Base-by-base conservation (phyloP, 1,139 yeast species). In the Taiozyma sp. region DNA sequence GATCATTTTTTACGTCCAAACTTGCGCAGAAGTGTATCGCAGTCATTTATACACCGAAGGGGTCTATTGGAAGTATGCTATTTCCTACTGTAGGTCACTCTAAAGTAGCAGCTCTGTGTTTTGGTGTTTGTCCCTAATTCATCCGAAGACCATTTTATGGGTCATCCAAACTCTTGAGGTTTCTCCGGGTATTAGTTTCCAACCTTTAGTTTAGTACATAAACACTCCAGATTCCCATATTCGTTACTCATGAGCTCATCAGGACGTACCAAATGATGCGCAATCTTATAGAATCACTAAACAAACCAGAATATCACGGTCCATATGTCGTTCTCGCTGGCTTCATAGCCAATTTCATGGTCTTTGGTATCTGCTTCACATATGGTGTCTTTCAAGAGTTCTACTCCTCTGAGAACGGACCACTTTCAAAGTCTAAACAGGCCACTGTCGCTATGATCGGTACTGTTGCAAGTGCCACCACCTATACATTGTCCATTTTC, bases 381-480 rank as follows among this genome's bases (percentile, higher is more conserved):
- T 70, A 66, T 53, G 74, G 74, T 52, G 69, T 70, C 8, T 69
- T 66, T 47, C 73, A 70, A 50, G 73, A 70, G 34, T 70, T 57
- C 52, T 70, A 70, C 48, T 60, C 66, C 1, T 61, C 71, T 19
- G 7, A 4, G 4, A 5, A 10, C 3, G 74, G 74, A 1, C 73
- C 74, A 3, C 56, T 70, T n/a, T 36, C 48, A 19, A 19, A 47
- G 4, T 51, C 55, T 28, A 54, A 67, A 4, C 64, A 63, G 39
- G 62, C 73, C 0, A 52, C 61, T 45, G 71, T 70, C 22, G 67
- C 74, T 0, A 52, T 70, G 44, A 63, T 70, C 16, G 74, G 74
- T 40, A 62, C 56, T 8, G 48, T 70, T 3, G 67, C 69, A 8
- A 64, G 65, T 13, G 65, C 71, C 1, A 51, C 68, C 10, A 68